Conservation (phyloP, 2,329 filamentous ascomycete genomes). For the Pyricularia sp. region DNA sequence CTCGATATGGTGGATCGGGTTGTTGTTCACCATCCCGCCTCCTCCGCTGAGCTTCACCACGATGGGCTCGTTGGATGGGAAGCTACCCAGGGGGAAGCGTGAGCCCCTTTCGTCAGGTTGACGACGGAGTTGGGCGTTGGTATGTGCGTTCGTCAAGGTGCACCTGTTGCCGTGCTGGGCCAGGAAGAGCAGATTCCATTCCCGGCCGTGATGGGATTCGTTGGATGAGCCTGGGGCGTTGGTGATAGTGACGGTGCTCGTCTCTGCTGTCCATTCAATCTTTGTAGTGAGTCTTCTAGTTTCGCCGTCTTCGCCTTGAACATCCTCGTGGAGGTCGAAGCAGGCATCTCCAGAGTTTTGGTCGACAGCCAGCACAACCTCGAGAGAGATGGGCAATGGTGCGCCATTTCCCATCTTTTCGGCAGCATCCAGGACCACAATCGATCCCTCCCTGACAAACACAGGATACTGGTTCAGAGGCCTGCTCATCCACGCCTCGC, state of each 20-base stretch:
- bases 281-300: neutral
- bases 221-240: neutral
- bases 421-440: conserved; percentile 40
- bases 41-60: neutral
- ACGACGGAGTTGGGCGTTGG: neutral
- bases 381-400: conserved; percentile 30
- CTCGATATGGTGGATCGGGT: neutral
- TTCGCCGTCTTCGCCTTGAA: neutral
- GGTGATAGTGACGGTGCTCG: neutral
- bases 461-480: conserved; percentile 36
- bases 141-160: neutral
- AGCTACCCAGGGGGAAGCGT: neutral
- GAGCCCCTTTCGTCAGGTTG: neutral
- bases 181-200: neutral
- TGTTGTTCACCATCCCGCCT: neutral
- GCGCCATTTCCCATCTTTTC: conserved; percentile 30
- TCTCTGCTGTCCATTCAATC: neutral
- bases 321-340: conserved; percentile 36
- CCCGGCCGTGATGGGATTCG: neutral
- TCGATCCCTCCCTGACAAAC: conserved; percentile 40
- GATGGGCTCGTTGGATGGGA: neutral
- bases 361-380: conserved; percentile 35
- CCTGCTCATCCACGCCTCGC: conserved; percentile 37
- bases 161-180: neutral
- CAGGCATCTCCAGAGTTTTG: conserved; percentile 23